Evolutionary conservation across 345 rosid species (phyloP), one percentile per base, ranked within the genome.

Genomic region (Heritiera littoralis): DNA sequence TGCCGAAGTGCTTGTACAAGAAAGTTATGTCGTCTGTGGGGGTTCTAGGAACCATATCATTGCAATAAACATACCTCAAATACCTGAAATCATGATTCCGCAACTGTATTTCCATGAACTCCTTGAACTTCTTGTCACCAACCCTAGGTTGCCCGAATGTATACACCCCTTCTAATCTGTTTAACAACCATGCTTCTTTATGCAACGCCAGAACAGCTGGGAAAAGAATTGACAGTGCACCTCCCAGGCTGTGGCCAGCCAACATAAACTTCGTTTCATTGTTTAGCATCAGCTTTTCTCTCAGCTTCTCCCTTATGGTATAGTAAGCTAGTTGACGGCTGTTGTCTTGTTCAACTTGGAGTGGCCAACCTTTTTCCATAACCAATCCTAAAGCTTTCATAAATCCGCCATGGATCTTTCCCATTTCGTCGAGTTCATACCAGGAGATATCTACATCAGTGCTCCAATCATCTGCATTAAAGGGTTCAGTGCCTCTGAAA

Each of bases 91-190:
- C 78, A 52, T 91, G 48, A 7, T 72, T 49, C 10, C 7, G 7
- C 64, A 93, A 18, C 66, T 84, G 79, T 2, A 48, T 70, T 28
- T 85, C 83, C 98, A 89, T 88, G 69, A 81, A 91, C 23, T 56
- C 82, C 56, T 81, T 88, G 73, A 90, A 91, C 30, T 76, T 82
- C 18, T 69, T 83, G 49, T 93, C 92, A 0, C 97, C 95, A 41
- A 93, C 84, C 70, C 92, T 89, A 2, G 97, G 97, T 67, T 93
- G 97, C 78, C 95, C 97, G 68, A 84, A 93, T 4, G 95, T 88
- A 67, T 88, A 90, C 11, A 90, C 87, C 40, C 95, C 97, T 60
- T 87, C 89, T 66, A 91, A 78, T 83, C 85, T 89, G 52, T 82
- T 17, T 30, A 93, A 72, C 49, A 91, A 54, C 74, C 51, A 56